Conservation (phyloP, 352 stramenopile species). For the Phytopythium mirpurense region DNA sequence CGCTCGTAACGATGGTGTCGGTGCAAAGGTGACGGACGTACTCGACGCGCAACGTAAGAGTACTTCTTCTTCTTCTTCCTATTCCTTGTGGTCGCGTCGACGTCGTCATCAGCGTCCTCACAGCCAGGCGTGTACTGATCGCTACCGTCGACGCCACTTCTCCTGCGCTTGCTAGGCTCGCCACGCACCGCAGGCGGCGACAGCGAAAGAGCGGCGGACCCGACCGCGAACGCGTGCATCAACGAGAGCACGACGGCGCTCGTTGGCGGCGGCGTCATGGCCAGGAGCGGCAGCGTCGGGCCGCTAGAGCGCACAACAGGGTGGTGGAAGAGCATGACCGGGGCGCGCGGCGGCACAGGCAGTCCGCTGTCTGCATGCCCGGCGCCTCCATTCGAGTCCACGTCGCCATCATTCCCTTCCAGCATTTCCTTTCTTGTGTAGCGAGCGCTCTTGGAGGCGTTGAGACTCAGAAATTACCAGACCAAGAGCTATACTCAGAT, state of each 20-base stretch:
- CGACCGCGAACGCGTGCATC: neutral
- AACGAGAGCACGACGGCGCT: conserved; percentile 1
- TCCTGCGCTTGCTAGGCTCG: neutral
- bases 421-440: too few species aligned
- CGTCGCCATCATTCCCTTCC: too few species aligned
- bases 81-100: neutral
- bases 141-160: neutral
- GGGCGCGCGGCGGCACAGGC: too few species aligned
- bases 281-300: neutral
- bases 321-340: conserved; percentile 15
- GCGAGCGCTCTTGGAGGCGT: too few species aligned
- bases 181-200: too few species aligned
- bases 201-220: neutral
- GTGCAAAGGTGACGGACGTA: neutral
- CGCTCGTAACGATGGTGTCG: too few species aligned
- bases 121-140: neutral
- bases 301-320: neutral
- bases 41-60: neutral
- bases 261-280: neutral
- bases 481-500: too few species aligned
- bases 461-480: neutral
- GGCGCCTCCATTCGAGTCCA: too few species aligned
- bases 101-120: neutral
- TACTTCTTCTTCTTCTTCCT: conserved; percentile 2
- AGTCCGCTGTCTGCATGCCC: too few species aligned